Percentiles rank a stretch among this genome's conserved stretches.
Conservation (phyloP, 1,284 basidiomycete genomes). For the Salmacisia buchloeana region DNA sequence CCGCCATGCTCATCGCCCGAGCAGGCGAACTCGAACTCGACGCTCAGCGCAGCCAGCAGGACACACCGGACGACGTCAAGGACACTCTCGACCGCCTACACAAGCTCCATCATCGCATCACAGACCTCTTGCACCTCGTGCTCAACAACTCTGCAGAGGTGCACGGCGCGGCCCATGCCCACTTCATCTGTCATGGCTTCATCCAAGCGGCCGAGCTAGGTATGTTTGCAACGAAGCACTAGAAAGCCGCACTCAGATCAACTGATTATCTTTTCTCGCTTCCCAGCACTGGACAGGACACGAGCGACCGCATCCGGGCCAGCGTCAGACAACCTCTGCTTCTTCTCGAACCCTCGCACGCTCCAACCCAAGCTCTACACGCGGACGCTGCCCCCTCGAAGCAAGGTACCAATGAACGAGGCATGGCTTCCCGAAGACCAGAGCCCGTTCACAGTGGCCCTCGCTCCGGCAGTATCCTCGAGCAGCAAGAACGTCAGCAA, state of each 20-base stretch:
- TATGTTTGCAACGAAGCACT: neutral
- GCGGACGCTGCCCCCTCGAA: neutral
- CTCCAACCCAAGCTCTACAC: neutral
- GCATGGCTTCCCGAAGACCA: constrained; percentile 17
- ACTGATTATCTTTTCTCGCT: too few species aligned
- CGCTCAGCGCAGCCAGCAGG: constrained; percentile 12
- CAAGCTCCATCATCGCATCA: neutral
- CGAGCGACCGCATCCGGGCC: too few species aligned
- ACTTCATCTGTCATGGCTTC: constrained; percentile 9
- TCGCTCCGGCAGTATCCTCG: neutral
- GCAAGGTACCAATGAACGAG: constrained; percentile 3
- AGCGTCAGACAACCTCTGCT: neutral
- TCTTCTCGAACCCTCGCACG: neutral
- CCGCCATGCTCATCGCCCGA: constrained; percentile 12
- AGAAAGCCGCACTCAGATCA: too few species aligned
- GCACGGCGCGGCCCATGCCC: neutral
- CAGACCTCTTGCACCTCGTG: neutral
- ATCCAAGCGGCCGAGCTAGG: neutral
- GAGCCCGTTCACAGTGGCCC: constrained; percentile 9
- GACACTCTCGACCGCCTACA: neutral
- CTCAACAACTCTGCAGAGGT: neutral
- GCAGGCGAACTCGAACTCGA: constrained; percentile 17
- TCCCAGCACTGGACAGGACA: too few species aligned
- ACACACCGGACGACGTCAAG: neutral
- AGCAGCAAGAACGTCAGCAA: neutral